phyloP scores from a whole-genome alignment of 495 filamentous ascomycete genomes.

The Xylaria grammica region DNA sequence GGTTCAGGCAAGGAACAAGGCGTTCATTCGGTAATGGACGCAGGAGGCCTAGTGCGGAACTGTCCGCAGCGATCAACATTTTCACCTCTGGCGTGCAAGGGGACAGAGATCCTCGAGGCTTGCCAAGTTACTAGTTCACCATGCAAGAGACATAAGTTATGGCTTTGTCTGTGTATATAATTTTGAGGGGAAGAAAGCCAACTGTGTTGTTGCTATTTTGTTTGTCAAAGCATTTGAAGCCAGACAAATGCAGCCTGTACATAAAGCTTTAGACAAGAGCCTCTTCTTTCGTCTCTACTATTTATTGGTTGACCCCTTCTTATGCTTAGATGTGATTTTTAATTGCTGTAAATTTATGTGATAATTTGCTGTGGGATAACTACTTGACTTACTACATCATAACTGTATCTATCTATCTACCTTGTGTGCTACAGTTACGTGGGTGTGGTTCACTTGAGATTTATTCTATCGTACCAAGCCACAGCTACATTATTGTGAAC shows the following conservation, averaged over 20 bases:
- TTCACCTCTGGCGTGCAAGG: conserved; percentile 25
- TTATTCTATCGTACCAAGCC: too few species aligned
- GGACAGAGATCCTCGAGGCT: conserved; percentile 26
- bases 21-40: conserved; percentile 29
- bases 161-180: conserved; percentile 27
- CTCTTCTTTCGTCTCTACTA: conserved; percentile 7
- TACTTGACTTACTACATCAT: too few species aligned
- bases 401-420: too few species aligned
- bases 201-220: conserved; percentile 6
- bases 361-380: too few species aligned
- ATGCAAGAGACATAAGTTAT: conserved; percentile 14
- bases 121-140: conserved; percentile 17
- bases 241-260: conserved; percentile 23
- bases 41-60: conserved; percentile 22
- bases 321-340: too few species aligned
- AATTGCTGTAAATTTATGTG: too few species aligned
- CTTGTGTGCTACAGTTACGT: too few species aligned
- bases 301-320: background rate
- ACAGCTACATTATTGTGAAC: too few species aligned
- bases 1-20: conserved; percentile 31
- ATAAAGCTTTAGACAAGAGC: conserved; percentile 25
- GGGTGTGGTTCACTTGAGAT: too few species aligned
- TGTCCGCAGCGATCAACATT: conserved; percentile 25
- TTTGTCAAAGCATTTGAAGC: conserved; percentile 19
- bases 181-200: conserved; percentile 19